These are phyloP conservation scores for Gnaphalium uliginosum DNA, from an alignment of 129 eudicot genomes.

Conservation along the genomic window DNA sequence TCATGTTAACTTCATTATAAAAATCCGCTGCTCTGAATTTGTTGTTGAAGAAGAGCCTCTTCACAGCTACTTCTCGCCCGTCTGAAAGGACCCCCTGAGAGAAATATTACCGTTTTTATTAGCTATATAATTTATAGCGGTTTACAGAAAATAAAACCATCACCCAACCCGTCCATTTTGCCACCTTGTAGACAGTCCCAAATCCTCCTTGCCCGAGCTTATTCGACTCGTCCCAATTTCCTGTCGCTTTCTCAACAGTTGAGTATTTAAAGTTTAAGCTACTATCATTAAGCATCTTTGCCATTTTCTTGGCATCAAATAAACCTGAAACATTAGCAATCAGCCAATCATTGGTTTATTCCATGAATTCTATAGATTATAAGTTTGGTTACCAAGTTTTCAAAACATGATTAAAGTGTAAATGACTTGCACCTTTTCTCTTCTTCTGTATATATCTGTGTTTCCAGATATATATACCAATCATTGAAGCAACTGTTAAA, in stretches of 20 bases:
- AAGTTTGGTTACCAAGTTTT: not conserved
- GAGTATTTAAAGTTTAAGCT: conserved; percentile 84
- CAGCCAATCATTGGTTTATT: not conserved
- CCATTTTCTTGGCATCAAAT: conserved; percentile 55
- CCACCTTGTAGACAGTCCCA: conserved; percentile 67
- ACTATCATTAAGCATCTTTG: conserved; percentile 59
- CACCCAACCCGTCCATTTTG: not conserved
- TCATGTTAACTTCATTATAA: conserved; percentile 77
- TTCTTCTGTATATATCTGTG: conserved; percentile 49
- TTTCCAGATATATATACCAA: conserved; percentile 51
- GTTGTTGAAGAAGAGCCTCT: conserved; percentile 85
- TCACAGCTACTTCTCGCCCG: conserved; percentile 92
- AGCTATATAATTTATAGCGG: conserved; percentile 3
- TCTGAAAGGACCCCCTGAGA: conserved; percentile 73
- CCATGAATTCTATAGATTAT: not conserved
- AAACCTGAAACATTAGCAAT: conserved; percentile 36
- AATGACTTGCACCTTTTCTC: conserved; percentile 59
- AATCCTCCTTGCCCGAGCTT: conserved; percentile 95
- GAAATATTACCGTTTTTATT: not conserved
- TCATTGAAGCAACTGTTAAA: conserved; percentile 44
- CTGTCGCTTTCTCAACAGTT: conserved; percentile 76
- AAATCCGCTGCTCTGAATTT: conserved; percentile 86
- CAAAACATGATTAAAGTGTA: not conserved
- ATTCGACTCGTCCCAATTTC: conserved; percentile 65
- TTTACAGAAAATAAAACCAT: not conserved